phyloP scores from a whole-genome alignment of 73 alveolate genomes.

The Vitrella brassicaformis region DNA sequence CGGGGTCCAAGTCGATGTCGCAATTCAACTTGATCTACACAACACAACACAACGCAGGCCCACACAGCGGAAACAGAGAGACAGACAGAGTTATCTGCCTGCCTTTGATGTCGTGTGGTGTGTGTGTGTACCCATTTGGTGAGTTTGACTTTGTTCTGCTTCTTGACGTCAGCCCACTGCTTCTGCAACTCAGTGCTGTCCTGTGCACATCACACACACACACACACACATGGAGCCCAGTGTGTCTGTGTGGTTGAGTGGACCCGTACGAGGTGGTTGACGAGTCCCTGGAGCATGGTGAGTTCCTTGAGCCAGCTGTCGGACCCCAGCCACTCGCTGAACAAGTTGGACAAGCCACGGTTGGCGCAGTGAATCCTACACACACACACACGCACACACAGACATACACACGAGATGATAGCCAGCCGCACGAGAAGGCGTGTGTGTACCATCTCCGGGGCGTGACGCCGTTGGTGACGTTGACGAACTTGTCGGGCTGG shows the following conservation, averaged over 20 bases:
- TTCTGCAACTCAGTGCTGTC: constrained; percentile 47
- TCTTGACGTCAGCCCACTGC: constrained; percentile 60
- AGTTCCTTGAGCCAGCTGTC: constrained; percentile 27
- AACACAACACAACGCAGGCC: no score
- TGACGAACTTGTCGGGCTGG: constrained; percentile 50
- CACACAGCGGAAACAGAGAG: no score
- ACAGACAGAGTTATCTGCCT: no score
- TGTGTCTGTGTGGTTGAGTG: neutral
- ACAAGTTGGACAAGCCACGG: constrained; percentile 75
- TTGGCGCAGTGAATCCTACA: constrained; percentile 76
- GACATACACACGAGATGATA: no score
- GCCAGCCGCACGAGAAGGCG: no score
- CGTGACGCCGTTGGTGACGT: constrained; percentile 91
- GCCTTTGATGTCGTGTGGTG: no score
- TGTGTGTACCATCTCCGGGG: constrained; percentile 91
- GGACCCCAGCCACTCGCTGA: constrained; percentile 73
- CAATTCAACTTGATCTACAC: no score
- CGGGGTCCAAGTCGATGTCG: constrained; percentile 50
- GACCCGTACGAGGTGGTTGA: neutral
- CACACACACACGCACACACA: no score
- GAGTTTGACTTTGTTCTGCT: constrained; percentile 59
- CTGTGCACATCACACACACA: neutral
- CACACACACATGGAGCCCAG: neutral
- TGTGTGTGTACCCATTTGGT: constrained; percentile 64
- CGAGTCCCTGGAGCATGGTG: constrained; percentile 7